Base-by-base conservation (phyloP, 441 rosid species). In the Jatropha podagrica region DNA sequence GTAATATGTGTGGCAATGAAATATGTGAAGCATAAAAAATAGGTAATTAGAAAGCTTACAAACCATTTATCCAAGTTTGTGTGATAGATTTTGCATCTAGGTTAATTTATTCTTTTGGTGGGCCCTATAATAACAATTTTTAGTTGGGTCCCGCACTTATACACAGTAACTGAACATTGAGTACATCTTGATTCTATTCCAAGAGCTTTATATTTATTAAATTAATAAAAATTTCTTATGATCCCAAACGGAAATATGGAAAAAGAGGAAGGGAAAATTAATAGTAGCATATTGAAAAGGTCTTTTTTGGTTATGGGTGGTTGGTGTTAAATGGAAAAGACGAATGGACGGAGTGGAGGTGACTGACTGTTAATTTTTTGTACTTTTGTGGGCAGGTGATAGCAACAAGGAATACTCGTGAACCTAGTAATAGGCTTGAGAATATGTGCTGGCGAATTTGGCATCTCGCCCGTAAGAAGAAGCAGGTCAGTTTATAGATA, bases 401-500 rank as follows among this genome's bases (percentile, higher is more conserved):
- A 72, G 92, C 95, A 60, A 91, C 92, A 58, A 91, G 95, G 87
- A 91, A 88, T 78, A 82, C 89, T 70, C 93, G 90, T 76, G 93
- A 87, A 64, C 83, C 90, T 65, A 91, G 86, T 68, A 91, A 88
- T 78, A 83, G 95, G 79, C 91, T 87, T 42, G 95, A 91, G 87
- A 91, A 89, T 74, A 83, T 91, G 88, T 89, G 95, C 87, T 91
- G 95, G 95, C 84, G 93, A 11, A 89, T 91, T 76, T 91, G 95
- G 95, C 91, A 91, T 83, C 91, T 91, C 73, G 90, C 91, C 63
- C 92, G 93, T 42, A 84, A 74, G 55, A 89, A 83, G 88, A 91
- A 88, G 77, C 87, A 91, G 87, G 92, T 87, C 58, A 0, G 7
- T 0, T 60, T 10, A 41, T 7, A 18, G 4, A 52, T 41, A 26